Conservation (phyloP, 176 grass and related monocot species). For the Eleusine indica region DNA sequence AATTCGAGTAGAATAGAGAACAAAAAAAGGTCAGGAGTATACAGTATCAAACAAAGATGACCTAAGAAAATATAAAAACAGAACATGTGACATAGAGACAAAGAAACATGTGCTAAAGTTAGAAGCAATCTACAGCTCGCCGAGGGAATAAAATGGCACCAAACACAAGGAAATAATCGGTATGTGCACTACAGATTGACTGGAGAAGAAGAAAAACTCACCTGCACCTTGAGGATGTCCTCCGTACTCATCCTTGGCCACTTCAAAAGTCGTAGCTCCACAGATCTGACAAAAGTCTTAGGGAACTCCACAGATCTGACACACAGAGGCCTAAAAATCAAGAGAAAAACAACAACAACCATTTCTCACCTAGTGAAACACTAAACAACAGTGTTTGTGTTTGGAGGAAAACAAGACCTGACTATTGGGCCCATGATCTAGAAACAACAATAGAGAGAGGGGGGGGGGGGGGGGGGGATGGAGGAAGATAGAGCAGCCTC, state of each 20-base stretch:
- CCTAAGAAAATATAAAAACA: not conserved
- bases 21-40: too few relatives aligned
- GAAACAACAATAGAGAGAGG: too few relatives aligned
- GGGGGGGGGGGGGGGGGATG: too few relatives aligned
- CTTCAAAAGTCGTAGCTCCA: not conserved
- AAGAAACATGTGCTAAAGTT: not conserved
- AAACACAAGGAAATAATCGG: not conserved
- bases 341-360: conserved; percentile 27
- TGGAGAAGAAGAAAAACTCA: conserved; percentile 39
- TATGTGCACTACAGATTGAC: not conserved
- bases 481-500: too few relatives aligned
- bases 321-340: conserved; percentile 49
- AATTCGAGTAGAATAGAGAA: too few relatives aligned
- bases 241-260: conserved; percentile 70
- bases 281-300: not conserved
- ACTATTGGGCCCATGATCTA: too few relatives aligned
- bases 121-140: not conserved
- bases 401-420: too few relatives aligned
- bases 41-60: too few relatives aligned
- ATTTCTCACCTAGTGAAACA: not conserved
- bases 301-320: conserved; percentile 49
- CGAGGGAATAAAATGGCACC: not conserved
- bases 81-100: not conserved
- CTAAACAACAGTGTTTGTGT: too few relatives aligned
- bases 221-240: conserved; percentile 72